phyloP scores from a whole-genome alignment of 768 basidiomycete species.

The Mycena sanguinolenta region DNA sequence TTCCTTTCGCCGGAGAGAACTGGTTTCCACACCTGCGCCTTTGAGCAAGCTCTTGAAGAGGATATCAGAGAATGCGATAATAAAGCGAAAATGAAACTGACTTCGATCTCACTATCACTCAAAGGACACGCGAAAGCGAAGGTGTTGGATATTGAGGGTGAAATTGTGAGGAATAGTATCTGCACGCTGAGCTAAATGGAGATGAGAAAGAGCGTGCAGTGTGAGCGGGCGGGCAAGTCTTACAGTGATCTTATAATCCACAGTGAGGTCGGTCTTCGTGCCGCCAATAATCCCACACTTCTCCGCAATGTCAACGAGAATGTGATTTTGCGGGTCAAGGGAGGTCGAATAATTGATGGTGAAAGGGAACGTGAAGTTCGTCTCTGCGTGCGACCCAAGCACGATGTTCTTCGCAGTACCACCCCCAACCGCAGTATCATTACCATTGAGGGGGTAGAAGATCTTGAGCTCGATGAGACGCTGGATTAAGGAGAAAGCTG shows the following conservation, averaged over 20 bases:
- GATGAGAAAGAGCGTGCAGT: conserved; percentile 11
- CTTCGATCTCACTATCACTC: conserved; percentile 46
- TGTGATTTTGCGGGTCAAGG: conserved; percentile 62
- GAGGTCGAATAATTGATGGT: conserved; percentile 69
- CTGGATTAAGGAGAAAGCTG: not conserved
- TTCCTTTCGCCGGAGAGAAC: not conserved
- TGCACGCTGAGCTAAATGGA: conserved; percentile 68
- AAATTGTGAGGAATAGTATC: conserved; percentile 74
- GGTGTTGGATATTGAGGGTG: conserved; percentile 73
- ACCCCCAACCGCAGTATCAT: conserved; percentile 68
- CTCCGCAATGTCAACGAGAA: conserved; percentile 71
- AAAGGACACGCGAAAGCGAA: conserved; percentile 79
- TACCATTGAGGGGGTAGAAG: conserved; percentile 79
- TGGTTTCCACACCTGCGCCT: not conserved
- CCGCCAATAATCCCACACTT: conserved; percentile 72
- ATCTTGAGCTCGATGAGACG: conserved; percentile 55
- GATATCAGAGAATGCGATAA: not conserved
- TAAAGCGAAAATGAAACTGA: conserved; percentile 32
- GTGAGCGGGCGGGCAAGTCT: conserved; percentile 41
- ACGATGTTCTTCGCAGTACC: conserved; percentile 63
- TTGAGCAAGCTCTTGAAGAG: conserved; percentile 12
- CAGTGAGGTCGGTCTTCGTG: conserved; percentile 61
- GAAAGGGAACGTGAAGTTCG: conserved; percentile 85
- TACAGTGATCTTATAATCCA: conserved; percentile 79
- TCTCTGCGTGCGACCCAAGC: conserved; percentile 66